Percentiles rank a stretch among this genome's conserved stretches.
Conservation (phyloP, 306 rosid genomes). For the Boehmeria nivea region DNA sequence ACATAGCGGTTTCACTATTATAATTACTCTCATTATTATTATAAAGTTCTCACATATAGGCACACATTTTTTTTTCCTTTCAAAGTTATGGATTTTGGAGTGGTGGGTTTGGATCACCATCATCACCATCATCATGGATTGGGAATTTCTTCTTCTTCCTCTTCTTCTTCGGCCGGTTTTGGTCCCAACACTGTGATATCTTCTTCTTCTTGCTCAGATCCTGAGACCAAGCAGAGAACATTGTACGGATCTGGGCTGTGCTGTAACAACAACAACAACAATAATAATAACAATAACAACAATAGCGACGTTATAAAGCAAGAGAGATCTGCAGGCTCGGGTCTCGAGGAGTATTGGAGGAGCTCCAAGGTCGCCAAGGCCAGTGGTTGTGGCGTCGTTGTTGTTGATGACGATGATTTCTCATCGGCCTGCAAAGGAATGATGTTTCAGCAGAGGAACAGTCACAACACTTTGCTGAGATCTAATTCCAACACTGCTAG, state of each 20-base stretch:
- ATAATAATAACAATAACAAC: too few relatives aligned
- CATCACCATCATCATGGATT: background rate
- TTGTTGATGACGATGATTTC: slow-evolving; percentile 22
- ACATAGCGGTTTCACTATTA: slow-evolving; percentile 1
- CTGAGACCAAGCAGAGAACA: slow-evolving; percentile 50
- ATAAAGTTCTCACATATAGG: background rate
- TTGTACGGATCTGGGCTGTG: slow-evolving; percentile 63
- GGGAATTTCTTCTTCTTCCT: background rate
- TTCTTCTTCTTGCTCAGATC: slow-evolving; percentile 47
- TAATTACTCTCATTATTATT: background rate
- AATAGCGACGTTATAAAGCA: slow-evolving; percentile 27
- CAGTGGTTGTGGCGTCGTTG: background rate
- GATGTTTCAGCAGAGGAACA: slow-evolving; percentile 31
- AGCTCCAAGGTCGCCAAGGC: slow-evolving; percentile 44
- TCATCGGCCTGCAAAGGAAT: slow-evolving; percentile 38
- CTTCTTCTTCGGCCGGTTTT: slow-evolving; percentile 17
- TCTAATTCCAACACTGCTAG: slow-evolving; percentile 32
- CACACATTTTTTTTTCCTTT: slow-evolving; percentile 2
- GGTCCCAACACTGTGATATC: slow-evolving; percentile 17
- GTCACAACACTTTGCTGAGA: slow-evolving; percentile 33
- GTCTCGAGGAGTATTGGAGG: slow-evolving; percentile 45
- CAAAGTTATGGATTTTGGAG: slow-evolving; percentile 68
- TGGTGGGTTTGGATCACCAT: slow-evolving; percentile 48
- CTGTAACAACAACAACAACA: background rate
- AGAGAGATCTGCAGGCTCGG: slow-evolving; percentile 50